phyloP scores from a whole-genome alignment of 2,329 filamentous ascomycete species.

The Alternaria panax region DNA sequence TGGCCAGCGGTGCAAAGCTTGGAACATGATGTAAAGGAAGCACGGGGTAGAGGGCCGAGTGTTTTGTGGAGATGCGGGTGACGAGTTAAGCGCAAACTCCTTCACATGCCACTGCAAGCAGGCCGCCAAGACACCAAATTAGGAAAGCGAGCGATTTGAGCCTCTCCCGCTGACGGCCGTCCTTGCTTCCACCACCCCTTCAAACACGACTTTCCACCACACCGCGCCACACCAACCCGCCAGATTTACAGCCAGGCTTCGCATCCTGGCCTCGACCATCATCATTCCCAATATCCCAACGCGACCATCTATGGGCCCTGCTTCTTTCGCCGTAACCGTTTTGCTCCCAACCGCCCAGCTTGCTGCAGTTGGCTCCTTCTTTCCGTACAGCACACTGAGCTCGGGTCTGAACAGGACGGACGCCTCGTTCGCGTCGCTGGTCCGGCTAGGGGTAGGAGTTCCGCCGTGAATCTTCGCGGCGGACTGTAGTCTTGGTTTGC shows the following conservation, averaged over 20 bases:
- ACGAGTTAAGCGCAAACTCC: conserved; percentile 24
- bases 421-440: conserved; percentile 57
- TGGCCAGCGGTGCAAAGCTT: not conserved
- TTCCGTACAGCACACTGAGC: conserved; percentile 45
- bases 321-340: conserved; percentile 44
- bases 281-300: conserved; percentile 28
- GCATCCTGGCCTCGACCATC: conserved; percentile 39
- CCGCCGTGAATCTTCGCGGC: conserved; percentile 58
- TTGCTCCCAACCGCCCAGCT: conserved; percentile 39
- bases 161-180: conserved; percentile 27
- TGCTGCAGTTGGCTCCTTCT: conserved; percentile 46
- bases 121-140: conserved; percentile 32
- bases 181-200: conserved; percentile 24
- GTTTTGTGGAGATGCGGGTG: conserved; percentile 18
- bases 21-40: conserved; percentile 7
- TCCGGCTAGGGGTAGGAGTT: conserved; percentile 59
- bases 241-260: conserved; percentile 34
- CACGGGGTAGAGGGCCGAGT: conserved; percentile 13
- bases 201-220: conserved; percentile 25
- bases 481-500: conserved; percentile 56
- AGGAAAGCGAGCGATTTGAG: conserved; percentile 27
- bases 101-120: conserved; percentile 33
- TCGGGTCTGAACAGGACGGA: conserved; percentile 52
- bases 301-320: conserved; percentile 57
- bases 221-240: conserved; percentile 21